These are phyloP conservation scores for Eruca vesicaria DNA, from an alignment of 441 rosid genomes.

Conservation along the genomic window DNA sequence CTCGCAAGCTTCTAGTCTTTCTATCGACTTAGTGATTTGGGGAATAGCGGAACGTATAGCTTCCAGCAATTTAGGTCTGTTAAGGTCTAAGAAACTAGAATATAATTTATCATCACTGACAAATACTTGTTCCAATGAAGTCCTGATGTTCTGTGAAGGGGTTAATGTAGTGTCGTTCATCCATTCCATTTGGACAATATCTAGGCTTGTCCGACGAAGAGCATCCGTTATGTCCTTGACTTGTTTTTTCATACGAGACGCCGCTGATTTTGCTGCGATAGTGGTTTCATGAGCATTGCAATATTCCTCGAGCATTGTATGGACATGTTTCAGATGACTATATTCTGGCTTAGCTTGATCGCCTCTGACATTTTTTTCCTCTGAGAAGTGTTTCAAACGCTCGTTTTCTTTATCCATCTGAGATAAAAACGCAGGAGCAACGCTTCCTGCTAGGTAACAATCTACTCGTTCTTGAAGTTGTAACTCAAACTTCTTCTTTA, in stretches of 20 bases:
- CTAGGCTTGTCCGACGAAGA: constrained; percentile 71
- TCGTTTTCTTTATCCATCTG: constrained; percentile 74
- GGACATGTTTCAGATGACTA: constrained; percentile 61
- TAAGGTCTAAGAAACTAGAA: constrained; percentile 63
- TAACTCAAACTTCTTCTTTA: constrained; percentile 78
- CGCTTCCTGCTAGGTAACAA: constrained; percentile 63
- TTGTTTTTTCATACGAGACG: constrained; percentile 72
- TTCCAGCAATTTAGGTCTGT: constrained; percentile 76
- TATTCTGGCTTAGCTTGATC: constrained; percentile 54
- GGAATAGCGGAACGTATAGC: constrained; percentile 62
- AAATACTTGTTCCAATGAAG: constrained; percentile 61
- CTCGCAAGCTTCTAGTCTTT: constrained; percentile 79
- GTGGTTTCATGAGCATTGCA: constrained; percentile 91
- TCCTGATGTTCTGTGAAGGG: constrained; percentile 66
- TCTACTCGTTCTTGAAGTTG: constrained; percentile 79
- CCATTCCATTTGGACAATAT: constrained; percentile 97
- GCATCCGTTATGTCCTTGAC: constrained; percentile 74
- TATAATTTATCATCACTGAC: constrained; percentile 52
- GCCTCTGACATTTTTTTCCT: constrained; percentile 43
- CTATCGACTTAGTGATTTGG: constrained; percentile 70
- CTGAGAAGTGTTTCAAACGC: constrained; percentile 50
- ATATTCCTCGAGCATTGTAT: constrained; percentile 86
- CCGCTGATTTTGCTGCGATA: constrained; percentile 84
- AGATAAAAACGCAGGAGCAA: constrained; percentile 65
- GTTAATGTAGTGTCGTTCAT: constrained; percentile 63